Evolutionary conservation across 768 basidiomycete species (phyloP), one percentile per base, ranked within the genome.

Genomic region (Amanita thiersii): DNA sequence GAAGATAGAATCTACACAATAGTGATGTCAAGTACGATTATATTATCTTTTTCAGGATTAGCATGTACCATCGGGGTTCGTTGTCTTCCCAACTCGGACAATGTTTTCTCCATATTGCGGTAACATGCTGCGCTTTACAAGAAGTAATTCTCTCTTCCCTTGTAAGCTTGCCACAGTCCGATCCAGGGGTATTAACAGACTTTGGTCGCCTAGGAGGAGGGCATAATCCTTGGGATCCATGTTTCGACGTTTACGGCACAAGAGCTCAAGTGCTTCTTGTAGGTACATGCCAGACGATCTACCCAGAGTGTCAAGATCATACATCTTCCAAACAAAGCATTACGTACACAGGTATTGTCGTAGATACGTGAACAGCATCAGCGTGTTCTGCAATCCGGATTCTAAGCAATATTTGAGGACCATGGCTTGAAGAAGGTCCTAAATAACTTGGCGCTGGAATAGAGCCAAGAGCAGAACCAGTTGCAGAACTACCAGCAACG

Each of bases 131-230:
- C 78, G 69, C 60, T 84, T 85, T 42, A 92, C 80, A 9, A 98
- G 69, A 8, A 83, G 72, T 12, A 98, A 68, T 50, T 93, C 86
- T 9, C 78, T 72, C 53, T 85, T 86, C 4, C 90, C 92, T 57
- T 89, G 85, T 53, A 98, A 64, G 63, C 88, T 91, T 25, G 89
- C 90, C n/a, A 98, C 94, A 0, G 96, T 98, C 14, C 93, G 75
- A 58, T 98, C 96, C 20, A 97, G 73, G 19, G 93, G 93, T 23
- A 91, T 81, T 41, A 90, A 62, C 29, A 94, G 81, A 44, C 79
- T 81, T 61, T 67, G 70, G 43, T 79, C 75, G 1, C 70, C 68
- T 34, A 86, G 62, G 29, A 93, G 64, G 15, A 98, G 72, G 1
- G 87, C 88, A 63, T 91, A 97, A 44, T 90, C 83, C 44, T 83